Evolutionary conservation across 1,139 yeast species (phyloP).

Genomic region (Casaregolazyma lundiana): DNA sequence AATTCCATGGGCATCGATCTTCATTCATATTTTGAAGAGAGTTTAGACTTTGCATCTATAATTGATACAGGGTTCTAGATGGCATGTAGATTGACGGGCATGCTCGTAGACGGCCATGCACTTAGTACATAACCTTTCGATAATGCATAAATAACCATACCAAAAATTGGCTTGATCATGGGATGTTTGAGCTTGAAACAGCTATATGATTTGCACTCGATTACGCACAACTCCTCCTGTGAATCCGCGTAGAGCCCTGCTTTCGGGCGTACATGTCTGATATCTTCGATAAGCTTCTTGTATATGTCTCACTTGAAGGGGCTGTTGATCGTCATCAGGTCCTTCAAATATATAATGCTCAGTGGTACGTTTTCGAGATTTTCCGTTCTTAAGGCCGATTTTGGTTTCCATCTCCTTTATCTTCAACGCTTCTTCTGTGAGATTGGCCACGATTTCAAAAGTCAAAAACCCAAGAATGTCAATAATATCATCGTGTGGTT

Average conservation of each 20-base stretch:
- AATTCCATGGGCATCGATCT: slow-evolving; percentile 25
- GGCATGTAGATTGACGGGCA: no score
- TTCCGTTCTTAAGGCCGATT: slow-evolving; percentile 33
- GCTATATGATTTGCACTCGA: slow-evolving; percentile 33
- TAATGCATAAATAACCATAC: no score
- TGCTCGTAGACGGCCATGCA: no score
- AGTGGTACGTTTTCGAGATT: slow-evolving; percentile 32
- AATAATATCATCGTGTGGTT: slow-evolving; percentile 94
- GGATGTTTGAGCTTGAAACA: no score
- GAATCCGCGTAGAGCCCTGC: slow-evolving; percentile 60
- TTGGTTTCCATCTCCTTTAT: slow-evolving; percentile 68
- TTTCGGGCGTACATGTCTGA: slow-evolving; percentile 58
- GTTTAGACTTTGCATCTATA: slow-evolving; percentile 19
- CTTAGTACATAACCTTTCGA: no score
- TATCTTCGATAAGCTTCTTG: slow-evolving; percentile 88
- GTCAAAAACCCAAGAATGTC: slow-evolving; percentile 94
- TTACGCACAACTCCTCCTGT: slow-evolving; percentile 58
- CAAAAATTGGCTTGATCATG: no score
- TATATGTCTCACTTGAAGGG: slow-evolving; percentile 76
- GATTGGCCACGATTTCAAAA: slow-evolving; percentile 90
- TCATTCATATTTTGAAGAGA: slow-evolving; percentile 20
- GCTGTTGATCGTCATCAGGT: slow-evolving; percentile 83
- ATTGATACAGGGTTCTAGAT: slow-evolving; percentile 19
- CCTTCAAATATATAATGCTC: slow-evolving; percentile 75
- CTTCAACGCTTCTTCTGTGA: slow-evolving; percentile 86